Conservation (phyloP, 1,139 yeast species). For the Meyerozyma guilliermondii region DNA sequence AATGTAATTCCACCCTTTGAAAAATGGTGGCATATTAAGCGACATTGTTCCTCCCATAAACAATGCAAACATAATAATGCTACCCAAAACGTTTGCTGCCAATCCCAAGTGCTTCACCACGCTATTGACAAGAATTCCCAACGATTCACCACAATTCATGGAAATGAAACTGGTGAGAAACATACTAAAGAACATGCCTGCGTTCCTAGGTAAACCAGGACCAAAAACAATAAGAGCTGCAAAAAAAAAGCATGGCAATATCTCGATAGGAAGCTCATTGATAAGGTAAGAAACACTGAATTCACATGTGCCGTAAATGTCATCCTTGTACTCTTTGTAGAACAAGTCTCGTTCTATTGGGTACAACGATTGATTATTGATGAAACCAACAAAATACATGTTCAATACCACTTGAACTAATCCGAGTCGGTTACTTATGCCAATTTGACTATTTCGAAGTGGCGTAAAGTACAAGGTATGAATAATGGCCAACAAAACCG, state of each 20-base stretch:
- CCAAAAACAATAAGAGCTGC: slow-evolving; percentile 18
- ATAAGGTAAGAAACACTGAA: slow-evolving; percentile 18
- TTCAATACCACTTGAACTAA: slow-evolving; percentile 19
- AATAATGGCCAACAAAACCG: slow-evolving; percentile 14
- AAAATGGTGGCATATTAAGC: slow-evolving; percentile 20
- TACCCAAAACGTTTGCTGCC: slow-evolving; percentile 19
- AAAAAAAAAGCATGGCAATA: slow-evolving; percentile 17
- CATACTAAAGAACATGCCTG: slow-evolving; percentile 18
- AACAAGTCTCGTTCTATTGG: slow-evolving; percentile 20
- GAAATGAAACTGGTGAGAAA: slow-evolving; percentile 14
- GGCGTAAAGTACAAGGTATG: slow-evolving; percentile 21
- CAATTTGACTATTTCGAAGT: slow-evolving; percentile 13
- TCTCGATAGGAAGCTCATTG: slow-evolving; percentile 20
- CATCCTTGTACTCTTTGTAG: slow-evolving; percentile 21
- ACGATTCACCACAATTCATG: slow-evolving; percentile 19
- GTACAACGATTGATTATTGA: slow-evolving; percentile 20
- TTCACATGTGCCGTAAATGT: slow-evolving; percentile 16
- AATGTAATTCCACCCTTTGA: slow-evolving; percentile 20
- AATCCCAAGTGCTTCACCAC: slow-evolving; percentile 19
- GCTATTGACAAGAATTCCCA: slow-evolving; percentile 19
- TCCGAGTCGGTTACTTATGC: slow-evolving; percentile 20
- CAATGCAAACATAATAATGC: slow-evolving; percentile 16
- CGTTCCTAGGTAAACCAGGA: slow-evolving; percentile 18
- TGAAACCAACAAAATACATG: slow-evolving; percentile 19
- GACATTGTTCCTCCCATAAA: slow-evolving; percentile 28